Base-by-base conservation (phyloP, 1,139 yeast species). In the Geotrichum aggregatum region DNA sequence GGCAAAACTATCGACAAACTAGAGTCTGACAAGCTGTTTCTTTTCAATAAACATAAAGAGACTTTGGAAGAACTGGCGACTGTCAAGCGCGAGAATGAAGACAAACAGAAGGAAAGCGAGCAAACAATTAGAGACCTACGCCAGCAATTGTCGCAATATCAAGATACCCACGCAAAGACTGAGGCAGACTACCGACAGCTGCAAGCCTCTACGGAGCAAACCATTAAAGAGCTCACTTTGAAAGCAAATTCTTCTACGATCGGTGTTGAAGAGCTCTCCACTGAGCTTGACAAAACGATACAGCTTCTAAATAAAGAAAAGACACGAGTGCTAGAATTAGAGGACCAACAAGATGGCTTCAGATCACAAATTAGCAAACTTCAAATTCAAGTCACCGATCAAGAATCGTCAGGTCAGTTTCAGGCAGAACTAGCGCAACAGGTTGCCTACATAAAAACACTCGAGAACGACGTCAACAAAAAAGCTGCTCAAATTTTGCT, bases 401-500 rank as follows among this genome's bases (percentile, higher is more conserved):
- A 73, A 49, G 63, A 74, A 56, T 68, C 72, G 60, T 67, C 44
- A 46, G 76, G 24, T 24, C 63, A 67, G 22, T 64, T 83, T 28
- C 78, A 80, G 59, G 71, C 72, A 40, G 80, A 83, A 59, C 74
- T 86, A 34, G 73, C 78, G 33, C 83, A 73, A 52, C 79, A 85
- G 54, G 72, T 80, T 51, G 73, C 76, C 42, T 80, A 83, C 59
- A 75, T 83, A 38, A 73, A 76, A 47, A 77, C 79, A 47, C 66
- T 84, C 40, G 85, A 83, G 54, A 71, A 76, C 6, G 76, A 78
- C 52, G 67, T 77, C 44, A 67, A 76, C 21, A 74, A 75, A 47
- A 78, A 78, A 54, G 71, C 77, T 8, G 76, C 76, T 49, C 78
- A 74, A 44, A 61, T 76, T 24, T 71, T 73, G 48, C 69, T 69